Conservation (phyloP, 768 basidiomycete genomes). For the Steccherinum ochraceum region DNA sequence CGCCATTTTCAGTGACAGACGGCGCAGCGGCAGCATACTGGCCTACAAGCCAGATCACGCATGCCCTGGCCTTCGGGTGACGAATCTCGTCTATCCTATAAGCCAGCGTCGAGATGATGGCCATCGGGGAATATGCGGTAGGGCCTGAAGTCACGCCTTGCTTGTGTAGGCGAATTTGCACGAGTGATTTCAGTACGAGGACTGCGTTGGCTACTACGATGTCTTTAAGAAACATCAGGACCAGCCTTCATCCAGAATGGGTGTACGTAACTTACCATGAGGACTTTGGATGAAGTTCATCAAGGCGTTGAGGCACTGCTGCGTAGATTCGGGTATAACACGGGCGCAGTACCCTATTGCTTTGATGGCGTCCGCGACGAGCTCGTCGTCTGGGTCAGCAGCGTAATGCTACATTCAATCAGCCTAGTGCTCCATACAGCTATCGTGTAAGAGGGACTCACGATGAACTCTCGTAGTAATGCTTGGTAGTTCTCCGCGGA, state of each 20-base stretch:
- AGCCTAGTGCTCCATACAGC: too few species aligned
- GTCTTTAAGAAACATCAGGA: slow-evolving; percentile 38
- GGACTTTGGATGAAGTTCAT: slow-evolving; percentile 75
- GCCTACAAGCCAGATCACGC: slow-evolving; percentile 89
- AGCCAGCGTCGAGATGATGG: slow-evolving; percentile 76
- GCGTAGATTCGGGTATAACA: slow-evolving; percentile 58
- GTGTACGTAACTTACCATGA: slow-evolving; percentile 37
- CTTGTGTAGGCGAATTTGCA: slow-evolving; percentile 56
- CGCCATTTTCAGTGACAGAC: slow-evolving; percentile 19
- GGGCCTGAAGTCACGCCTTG: slow-evolving; percentile 16
- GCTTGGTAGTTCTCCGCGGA: slow-evolving; percentile 59
- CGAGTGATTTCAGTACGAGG: slow-evolving; percentile 77
- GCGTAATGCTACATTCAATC: slow-evolving; percentile 60
- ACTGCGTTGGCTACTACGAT: slow-evolving; percentile 74
- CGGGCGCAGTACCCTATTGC: slow-evolving; percentile 76
- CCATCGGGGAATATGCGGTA: slow-evolving; percentile 34
- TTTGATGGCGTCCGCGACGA: slow-evolving; percentile 67
- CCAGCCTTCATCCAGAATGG: not conserved
- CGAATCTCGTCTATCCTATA: slow-evolving; percentile 71
- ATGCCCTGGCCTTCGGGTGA: slow-evolving; percentile 78
- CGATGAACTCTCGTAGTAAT: slow-evolving; percentile 80
- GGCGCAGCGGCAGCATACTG: slow-evolving; percentile 66
- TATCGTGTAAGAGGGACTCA: slow-evolving; percentile 34
- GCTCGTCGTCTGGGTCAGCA: slow-evolving; percentile 66
- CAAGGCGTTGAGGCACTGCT: slow-evolving; percentile 69